Percentiles rank a stretch among this genome's conserved stretches.
Conservation (phyloP, 768 basidiomycete species). For the Termitomyces sp. region DNA sequence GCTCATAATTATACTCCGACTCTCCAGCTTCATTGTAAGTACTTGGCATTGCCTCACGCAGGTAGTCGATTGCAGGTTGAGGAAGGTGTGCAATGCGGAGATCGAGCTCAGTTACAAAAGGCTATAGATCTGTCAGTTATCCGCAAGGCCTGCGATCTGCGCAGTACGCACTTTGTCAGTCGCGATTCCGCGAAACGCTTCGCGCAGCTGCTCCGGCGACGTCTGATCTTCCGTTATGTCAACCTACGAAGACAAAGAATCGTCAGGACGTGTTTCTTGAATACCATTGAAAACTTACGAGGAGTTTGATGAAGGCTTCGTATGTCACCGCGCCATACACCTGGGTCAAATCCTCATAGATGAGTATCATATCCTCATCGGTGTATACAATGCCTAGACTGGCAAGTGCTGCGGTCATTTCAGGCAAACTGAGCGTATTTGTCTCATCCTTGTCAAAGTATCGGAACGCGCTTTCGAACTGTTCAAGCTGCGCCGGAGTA, state of each 20-base stretch:
- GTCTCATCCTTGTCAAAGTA: slow-evolving; percentile 94
- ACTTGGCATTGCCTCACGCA: slow-evolving; percentile 76
- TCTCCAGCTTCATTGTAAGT: slow-evolving; percentile 48
- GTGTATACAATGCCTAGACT: slow-evolving; percentile 93
- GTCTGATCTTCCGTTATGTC: slow-evolving; percentile 96
- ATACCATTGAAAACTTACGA: slow-evolving; percentile 46
- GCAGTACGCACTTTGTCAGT: slow-evolving; percentile 65
- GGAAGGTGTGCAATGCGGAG: slow-evolving; percentile 81
- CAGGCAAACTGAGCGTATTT: slow-evolving; percentile 78
- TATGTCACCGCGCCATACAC: slow-evolving; percentile 89
- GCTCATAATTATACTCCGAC: slow-evolving; percentile 73
- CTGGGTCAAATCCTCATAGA: slow-evolving; percentile 72
- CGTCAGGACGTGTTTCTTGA: slow-evolving; percentile 1
- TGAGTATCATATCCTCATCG: slow-evolving; percentile 81
- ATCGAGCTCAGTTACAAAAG: slow-evolving; percentile 91
- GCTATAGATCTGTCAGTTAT: slow-evolving; percentile 38
- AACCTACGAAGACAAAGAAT: slow-evolving; percentile 44
- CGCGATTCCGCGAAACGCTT: slow-evolving; percentile 90
- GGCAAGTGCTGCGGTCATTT: slow-evolving; percentile 92
- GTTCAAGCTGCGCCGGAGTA: slow-evolving; percentile 92
- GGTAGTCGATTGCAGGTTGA: slow-evolving; percentile 66
- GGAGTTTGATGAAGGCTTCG: slow-evolving; percentile 89
- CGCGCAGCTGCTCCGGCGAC: slow-evolving; percentile 84
- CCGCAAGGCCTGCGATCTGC: background rate
- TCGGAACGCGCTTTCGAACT: slow-evolving; percentile 95